Evolutionary conservation across 768 basidiomycete species (phyloP).

Genomic region (Mycena belliarum): DNA sequence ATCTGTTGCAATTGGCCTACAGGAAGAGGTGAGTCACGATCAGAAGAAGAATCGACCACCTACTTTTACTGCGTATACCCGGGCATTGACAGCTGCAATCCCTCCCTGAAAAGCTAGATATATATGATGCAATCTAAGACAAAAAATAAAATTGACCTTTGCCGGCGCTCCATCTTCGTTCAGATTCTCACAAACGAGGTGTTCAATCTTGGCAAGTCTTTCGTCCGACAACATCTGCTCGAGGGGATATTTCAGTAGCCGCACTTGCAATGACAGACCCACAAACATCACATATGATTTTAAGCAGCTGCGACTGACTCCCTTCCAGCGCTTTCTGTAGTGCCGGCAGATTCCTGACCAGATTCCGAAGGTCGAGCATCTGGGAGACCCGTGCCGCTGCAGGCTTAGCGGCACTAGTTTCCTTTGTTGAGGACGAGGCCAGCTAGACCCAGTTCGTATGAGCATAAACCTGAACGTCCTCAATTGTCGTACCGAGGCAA

Average conservation of each 20-base stretch:
- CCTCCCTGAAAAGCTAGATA: constrained; percentile 55
- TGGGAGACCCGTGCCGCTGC: constrained; percentile 73
- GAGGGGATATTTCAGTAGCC: background rate
- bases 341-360: constrained; percentile 67
- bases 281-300: constrained; percentile 60
- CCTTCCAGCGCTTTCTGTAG: constrained; percentile 64
- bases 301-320: constrained; percentile 59
- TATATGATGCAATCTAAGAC: background rate
- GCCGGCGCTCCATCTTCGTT: constrained; percentile 68
- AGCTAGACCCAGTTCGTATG: constrained; percentile 46
- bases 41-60: background rate
- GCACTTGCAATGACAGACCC: background rate
- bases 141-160: constrained; percentile 50
- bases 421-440: constrained; percentile 60
- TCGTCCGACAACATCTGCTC: constrained; percentile 74
- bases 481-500: constrained; percentile 53
- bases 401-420: constrained; percentile 54
- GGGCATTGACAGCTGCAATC: constrained; percentile 71
- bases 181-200: constrained; percentile 58
- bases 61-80: constrained; percentile 88
- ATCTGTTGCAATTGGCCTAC: constrained; percentile 74
- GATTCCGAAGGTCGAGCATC: constrained; percentile 75
- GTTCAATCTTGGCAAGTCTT: constrained; percentile 63
- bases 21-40: background rate
- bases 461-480: background rate